Percentiles rank a stretch among this genome's conserved stretches.
These are phyloP conservation scores for Barnettozyma siamensis DNA, from an alignment of 805 yeast genomes.

Conservation along the genomic window DNA sequence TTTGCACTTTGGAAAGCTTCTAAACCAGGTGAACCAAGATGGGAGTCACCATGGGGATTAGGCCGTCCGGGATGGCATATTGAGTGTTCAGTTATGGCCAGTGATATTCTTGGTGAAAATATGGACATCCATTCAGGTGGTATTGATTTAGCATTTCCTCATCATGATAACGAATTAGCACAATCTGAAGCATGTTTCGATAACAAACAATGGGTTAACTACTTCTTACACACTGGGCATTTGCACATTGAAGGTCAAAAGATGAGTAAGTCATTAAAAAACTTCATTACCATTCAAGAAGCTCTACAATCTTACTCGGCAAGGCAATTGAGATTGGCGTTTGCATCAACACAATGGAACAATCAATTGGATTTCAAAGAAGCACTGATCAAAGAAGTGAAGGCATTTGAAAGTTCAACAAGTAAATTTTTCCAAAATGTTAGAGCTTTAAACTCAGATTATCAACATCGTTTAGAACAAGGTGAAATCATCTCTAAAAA, in stretches of 20 bases:
- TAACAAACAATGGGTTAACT: conserved; percentile 92
- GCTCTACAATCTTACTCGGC: conserved; percentile 68
- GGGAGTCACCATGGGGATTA: conserved; percentile 94
- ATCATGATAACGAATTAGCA: conserved; percentile 97
- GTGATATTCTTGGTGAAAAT: conserved; percentile 72
- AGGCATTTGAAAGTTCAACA: conserved; percentile 64
- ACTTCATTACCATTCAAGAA: conserved; percentile 90
- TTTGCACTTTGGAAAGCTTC: conserved; percentile 97
- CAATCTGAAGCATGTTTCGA: conserved; percentile 92
- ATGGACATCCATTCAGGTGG: conserved; percentile 98
- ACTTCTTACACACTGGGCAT: conserved; percentile 95
- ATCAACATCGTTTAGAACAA: conserved; percentile 41
- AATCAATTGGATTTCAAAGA: conserved; percentile 89
- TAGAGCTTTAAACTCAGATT: conserved; percentile 74
- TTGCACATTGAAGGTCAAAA: conserved; percentile 97
- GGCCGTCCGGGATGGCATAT: conserved; percentile 99
- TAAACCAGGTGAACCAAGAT: conserved; percentile 94
- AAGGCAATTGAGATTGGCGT: conserved; percentile 85
- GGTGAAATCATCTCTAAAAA: conserved; percentile 60
- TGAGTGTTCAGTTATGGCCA: conserved; percentile 98
- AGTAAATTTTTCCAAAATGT: conserved; percentile 82
- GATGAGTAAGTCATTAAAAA: conserved; percentile 93
- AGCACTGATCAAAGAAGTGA: conserved; percentile 68
- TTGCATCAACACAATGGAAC: conserved; percentile 91
- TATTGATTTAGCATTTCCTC: conserved; percentile 95